These are phyloP conservation scores for Calendula officinalis DNA, from an alignment of 129 eudicot genomes.

Conservation along the genomic window DNA sequence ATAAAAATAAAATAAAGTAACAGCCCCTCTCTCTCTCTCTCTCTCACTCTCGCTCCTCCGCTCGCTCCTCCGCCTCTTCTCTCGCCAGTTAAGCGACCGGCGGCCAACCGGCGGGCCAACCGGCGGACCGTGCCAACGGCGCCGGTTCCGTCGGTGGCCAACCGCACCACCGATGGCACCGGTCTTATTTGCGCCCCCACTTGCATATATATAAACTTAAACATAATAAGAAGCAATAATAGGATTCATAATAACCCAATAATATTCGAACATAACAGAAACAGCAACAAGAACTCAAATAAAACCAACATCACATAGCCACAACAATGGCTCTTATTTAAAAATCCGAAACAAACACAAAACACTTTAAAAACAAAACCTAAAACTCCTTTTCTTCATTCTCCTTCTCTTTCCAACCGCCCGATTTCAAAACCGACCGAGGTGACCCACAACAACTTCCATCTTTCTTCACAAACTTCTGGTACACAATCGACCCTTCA, in stretches of 20 bases:
- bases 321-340: constrained; percentile 18
- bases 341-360: neutral
- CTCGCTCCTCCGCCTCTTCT: too few relatives aligned
- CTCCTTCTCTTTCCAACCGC: constrained; percentile 51
- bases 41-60: too few relatives aligned
- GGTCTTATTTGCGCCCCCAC: too few relatives aligned
- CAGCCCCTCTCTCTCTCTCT: too few relatives aligned
- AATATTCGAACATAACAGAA: neutral
- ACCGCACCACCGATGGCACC: too few relatives aligned
- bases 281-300: neutral
- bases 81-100: too few relatives aligned
- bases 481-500: constrained; percentile 57
- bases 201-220: too few relatives aligned
- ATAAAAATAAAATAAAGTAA: too few relatives aligned
- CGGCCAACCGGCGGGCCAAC: too few relatives aligned
- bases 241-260: neutral
- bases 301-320: constrained; percentile 2
- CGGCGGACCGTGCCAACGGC: too few relatives aligned
- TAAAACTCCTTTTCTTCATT: constrained; percentile 50
- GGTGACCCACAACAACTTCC: constrained; percentile 55
- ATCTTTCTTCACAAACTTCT: constrained; percentile 48
- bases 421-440: constrained; percentile 46
- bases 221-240: too few relatives aligned
- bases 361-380: constrained; percentile 14
- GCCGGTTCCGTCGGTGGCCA: too few relatives aligned